Percentiles rank a stretch among this genome's conserved stretches.
These are phyloP conservation scores for Lantana camara DNA, from an alignment of 257 asterid species.

Conservation along the genomic window DNA sequence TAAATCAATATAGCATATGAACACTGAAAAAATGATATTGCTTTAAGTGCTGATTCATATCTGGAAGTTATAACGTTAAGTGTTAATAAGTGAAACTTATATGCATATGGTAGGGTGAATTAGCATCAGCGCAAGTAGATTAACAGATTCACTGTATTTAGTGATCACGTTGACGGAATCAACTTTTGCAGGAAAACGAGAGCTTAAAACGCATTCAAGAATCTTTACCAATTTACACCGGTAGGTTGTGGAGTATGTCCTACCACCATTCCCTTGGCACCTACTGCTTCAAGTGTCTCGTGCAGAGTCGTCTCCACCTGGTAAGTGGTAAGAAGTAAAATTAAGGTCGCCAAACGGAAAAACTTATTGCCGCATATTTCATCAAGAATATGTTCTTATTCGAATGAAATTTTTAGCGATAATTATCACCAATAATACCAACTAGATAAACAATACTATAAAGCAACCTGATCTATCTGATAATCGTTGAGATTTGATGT, in stretches of 20 bases:
- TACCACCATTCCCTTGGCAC: conserved; percentile 94
- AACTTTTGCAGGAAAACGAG: conserved; percentile 4
- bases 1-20: neutral
- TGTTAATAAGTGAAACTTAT: too few relatives aligned
- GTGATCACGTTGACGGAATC: neutral
- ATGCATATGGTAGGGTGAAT: neutral
- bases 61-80: too few relatives aligned
- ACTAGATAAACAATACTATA: conserved; percentile 14
- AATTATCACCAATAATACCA: neutral
- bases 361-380: too few relatives aligned
- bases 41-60: too few relatives aligned
- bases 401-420: neutral
- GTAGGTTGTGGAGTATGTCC: conserved; percentile 97
- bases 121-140: neutral
- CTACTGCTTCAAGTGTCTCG: conserved; percentile 77
- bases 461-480: conserved; percentile 65
- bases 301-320: conserved; percentile 78
- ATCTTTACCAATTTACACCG: conserved; percentile 84
- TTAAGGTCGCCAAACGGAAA: neutral
- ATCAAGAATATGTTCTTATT: too few relatives aligned
- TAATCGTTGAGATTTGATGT: conserved; percentile 57
- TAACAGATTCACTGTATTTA: neutral
- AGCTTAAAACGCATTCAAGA: conserved; percentile 10
- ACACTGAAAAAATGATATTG: neutral
- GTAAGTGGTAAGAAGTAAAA: conserved; percentile 27